phyloP scores from a whole-genome alignment of 768 basidiomycete species.

The Flagelloscypha sp. region DNA sequence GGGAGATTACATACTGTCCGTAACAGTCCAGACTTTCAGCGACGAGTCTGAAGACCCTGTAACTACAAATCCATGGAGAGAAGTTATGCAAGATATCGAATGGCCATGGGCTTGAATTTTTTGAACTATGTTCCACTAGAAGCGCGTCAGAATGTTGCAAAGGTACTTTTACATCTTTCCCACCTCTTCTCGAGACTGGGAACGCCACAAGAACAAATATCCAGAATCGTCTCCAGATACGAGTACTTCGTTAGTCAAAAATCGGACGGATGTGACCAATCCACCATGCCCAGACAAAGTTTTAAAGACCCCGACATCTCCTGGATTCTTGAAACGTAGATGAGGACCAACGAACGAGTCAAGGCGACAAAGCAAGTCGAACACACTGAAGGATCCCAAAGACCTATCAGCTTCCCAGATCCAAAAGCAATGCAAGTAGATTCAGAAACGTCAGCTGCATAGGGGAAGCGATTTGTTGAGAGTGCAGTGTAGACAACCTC shows the following conservation, averaged over 20 bases:
- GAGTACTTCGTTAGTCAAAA: conserved; percentile 43
- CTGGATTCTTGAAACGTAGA: conserved; percentile 29
- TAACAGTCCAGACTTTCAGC: conserved; percentile 65
- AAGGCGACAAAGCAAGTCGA: neutral
- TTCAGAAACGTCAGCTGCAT: conserved; percentile 39
- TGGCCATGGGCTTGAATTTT: conserved; percentile 54
- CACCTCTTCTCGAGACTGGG: too few species aligned
- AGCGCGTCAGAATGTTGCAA: too few species aligned
- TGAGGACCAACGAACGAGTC: conserved; percentile 4
- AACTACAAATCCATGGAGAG: conserved; percentile 40
- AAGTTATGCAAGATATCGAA: conserved; percentile 62
- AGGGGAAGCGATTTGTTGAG: conserved; percentile 38
- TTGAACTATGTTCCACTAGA: conserved; percentile 48
- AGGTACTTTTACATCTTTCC: too few species aligned
- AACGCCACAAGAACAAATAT: too few species aligned
- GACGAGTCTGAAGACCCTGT: conserved; percentile 80
- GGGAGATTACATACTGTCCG: too few species aligned
- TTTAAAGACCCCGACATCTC: conserved; percentile 46
- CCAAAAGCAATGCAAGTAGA: conserved; percentile 38
- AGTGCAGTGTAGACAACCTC: conserved; percentile 34
- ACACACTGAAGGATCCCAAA: conserved; percentile 38
- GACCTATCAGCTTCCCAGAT: conserved; percentile 34
- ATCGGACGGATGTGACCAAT: conserved; percentile 70
- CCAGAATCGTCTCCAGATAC: conserved; percentile 74
- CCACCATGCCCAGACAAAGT: conserved; percentile 74